Evolutionary conservation across 192 early-diverging fungal genomes (phyloP).

Genomic region (Polychytrium aggregatum): DNA sequence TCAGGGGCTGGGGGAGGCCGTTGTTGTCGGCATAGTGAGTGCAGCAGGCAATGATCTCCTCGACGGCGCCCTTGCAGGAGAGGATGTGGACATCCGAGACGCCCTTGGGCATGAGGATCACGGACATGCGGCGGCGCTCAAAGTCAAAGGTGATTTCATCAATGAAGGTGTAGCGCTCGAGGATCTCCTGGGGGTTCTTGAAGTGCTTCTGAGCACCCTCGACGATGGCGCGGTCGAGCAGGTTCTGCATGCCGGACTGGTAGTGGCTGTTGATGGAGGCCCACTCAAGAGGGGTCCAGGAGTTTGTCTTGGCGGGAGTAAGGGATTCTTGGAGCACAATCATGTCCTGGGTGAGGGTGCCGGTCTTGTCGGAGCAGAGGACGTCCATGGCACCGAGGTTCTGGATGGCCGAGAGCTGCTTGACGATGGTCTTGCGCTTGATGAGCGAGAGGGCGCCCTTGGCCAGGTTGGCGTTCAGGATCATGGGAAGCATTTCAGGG

Average conservation of each 20-base stretch:
- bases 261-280: constrained; percentile 35
- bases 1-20: too few relatives aligned
- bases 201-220: constrained; percentile 12
- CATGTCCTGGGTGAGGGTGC: constrained; percentile 33
- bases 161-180: constrained; percentile 11
- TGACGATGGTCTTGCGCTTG: constrained; percentile 34
- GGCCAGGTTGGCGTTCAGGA: constrained; percentile 39
- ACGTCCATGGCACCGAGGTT: constrained; percentile 34
- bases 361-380: too few relatives aligned
- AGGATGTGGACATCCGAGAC: too few relatives aligned
- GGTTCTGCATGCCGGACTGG: constrained; percentile 34
- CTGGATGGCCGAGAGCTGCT: constrained; percentile 30
- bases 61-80: too few relatives aligned
- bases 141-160: constrained; percentile 48
- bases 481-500: constrained; percentile 45
- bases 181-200: not conserved
- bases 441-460: constrained; percentile 31
- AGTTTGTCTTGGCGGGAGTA: constrained; percentile 14
- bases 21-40: too few relatives aligned
- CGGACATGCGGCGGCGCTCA: constrained; percentile 36
- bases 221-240: constrained; percentile 34
- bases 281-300: constrained; percentile 11
- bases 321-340: constrained; percentile 22
- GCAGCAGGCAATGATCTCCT: too few relatives aligned
- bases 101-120: too few relatives aligned